These are phyloP conservation scores for Barnettozyma californica DNA, from an alignment of 805 yeast genomes.

Conservation along the genomic window DNA sequence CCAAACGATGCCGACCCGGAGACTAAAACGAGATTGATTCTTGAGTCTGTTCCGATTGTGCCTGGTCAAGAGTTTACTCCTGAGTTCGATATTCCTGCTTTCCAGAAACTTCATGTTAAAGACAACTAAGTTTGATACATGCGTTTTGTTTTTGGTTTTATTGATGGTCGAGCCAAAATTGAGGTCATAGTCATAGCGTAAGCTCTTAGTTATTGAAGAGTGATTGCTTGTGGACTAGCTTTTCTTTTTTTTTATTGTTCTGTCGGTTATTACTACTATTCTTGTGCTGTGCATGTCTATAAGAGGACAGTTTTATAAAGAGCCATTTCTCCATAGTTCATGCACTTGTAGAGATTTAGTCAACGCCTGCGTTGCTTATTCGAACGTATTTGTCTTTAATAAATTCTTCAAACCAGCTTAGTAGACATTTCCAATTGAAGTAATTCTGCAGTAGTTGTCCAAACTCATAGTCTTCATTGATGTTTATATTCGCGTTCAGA, in stretches of 20 bases:
- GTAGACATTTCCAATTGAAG: conserved; percentile 19
- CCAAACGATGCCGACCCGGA: conserved; percentile 46
- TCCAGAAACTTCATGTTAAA: conserved; percentile 36
- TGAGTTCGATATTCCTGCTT: conserved; percentile 66
- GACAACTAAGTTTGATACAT: background rate
- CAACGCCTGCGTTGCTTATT: conserved; percentile 4
- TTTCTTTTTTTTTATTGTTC: background rate
- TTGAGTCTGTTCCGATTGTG: conserved; percentile 68
- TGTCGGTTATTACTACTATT: background rate
- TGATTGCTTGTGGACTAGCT: background rate
- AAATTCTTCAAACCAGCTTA: conserved; percentile 20
- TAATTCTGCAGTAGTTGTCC: conserved; percentile 13
- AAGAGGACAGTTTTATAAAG: background rate
- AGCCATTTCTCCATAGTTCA: background rate
- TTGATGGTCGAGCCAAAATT: background rate
- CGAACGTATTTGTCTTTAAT: conserved; percentile 14
- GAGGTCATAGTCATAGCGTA: background rate
- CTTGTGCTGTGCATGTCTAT: background rate
- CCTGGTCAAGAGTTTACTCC: conserved; percentile 74
- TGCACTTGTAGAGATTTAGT: background rate
- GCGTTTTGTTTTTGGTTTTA: background rate
- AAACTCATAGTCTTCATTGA: conserved; percentile 10
- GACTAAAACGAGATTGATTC: conserved; percentile 48
- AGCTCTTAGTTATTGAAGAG: background rate
- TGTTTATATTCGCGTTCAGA: conserved; percentile 10